These are phyloP conservation scores for Staphylotrichum longicolle DNA, from an alignment of 495 filamentous ascomycete species.

Conservation along the genomic window DNA sequence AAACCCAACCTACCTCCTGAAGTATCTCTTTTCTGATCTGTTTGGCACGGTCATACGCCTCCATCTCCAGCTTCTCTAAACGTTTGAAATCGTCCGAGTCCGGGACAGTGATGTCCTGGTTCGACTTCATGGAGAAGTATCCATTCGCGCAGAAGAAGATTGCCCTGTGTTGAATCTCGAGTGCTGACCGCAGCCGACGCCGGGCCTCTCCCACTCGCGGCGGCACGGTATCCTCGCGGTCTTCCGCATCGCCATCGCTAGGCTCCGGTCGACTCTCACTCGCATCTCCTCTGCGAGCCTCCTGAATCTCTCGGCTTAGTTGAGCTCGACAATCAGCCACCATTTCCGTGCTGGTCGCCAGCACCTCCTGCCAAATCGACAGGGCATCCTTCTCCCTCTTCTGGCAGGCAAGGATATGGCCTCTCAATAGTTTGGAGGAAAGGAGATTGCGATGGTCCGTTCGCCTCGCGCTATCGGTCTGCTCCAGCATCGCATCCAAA, in stretches of 20 bases:
- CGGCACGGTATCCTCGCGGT: slow-evolving; percentile 28
- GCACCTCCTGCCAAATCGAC: slow-evolving; percentile 61
- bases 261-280: slow-evolving; percentile 25
- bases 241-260: slow-evolving; percentile 45
- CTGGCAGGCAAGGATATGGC: slow-evolving; percentile 71
- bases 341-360: slow-evolving; percentile 52
- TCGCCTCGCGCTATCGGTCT: slow-evolving; percentile 61
- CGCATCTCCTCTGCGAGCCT: slow-evolving; percentile 27
- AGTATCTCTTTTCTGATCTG: slow-evolving; percentile 73
- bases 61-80: slow-evolving; percentile 66
- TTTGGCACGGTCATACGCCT: slow-evolving; percentile 75
- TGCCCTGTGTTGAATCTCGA: slow-evolving; percentile 79
- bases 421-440: slow-evolving; percentile 58
- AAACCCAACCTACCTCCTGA: slow-evolving; percentile 36
- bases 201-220: slow-evolving; percentile 55
- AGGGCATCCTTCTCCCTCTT: slow-evolving; percentile 55
- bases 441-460: slow-evolving; percentile 66
- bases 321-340: slow-evolving; percentile 65
- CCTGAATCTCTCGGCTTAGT: slow-evolving; percentile 54
- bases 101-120: slow-evolving; percentile 57
- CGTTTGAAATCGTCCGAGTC: slow-evolving; percentile 63
- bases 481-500: slow-evolving; percentile 83
- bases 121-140: slow-evolving; percentile 75
- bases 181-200: slow-evolving; percentile 63
- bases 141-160: slow-evolving; percentile 82